Percentiles rank a stretch among this genome's conserved stretches.
Conservation (phyloP, 331 rosid species). For the Saraca asoca region DNA sequence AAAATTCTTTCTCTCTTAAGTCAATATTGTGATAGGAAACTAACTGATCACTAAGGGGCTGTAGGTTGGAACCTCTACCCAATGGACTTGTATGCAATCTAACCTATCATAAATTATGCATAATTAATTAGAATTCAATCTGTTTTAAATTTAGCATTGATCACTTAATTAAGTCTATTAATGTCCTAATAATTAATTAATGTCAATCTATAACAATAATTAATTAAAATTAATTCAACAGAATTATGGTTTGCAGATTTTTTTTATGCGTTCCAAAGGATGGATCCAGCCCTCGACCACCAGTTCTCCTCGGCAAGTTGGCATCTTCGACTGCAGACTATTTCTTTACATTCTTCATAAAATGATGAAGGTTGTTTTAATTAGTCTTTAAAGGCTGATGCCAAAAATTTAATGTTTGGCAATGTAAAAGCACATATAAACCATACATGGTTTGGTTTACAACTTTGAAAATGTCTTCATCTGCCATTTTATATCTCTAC, state of each 20-base stretch:
- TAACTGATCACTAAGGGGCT: too few relatives aligned
- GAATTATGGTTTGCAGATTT: not conserved
- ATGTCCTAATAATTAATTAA: too few relatives aligned
- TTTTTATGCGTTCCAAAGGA: not conserved
- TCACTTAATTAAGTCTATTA: too few relatives aligned
- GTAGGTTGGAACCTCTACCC: too few relatives aligned
- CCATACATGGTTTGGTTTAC: not conserved
- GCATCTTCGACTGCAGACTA: constrained; percentile 5
- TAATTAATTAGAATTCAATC: too few relatives aligned
- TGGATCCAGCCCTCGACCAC: constrained; percentile 24
- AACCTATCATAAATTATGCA: too few relatives aligned
- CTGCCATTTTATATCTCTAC: not conserved
- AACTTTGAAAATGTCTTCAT: constrained; percentile 1
- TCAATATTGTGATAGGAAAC: too few relatives aligned
- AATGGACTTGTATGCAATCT: too few relatives aligned
- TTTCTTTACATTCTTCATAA: not conserved
- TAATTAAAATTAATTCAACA: not conserved
- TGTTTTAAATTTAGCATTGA: too few relatives aligned
- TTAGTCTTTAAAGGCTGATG: not conserved
- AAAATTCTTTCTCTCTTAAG: too few relatives aligned
- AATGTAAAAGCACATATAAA: not conserved
- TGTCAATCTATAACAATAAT: too few relatives aligned
- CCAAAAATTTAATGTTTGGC: not conserved
- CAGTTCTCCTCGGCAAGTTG: constrained; percentile 9
- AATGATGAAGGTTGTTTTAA: constrained; percentile 5